Conservation (phyloP, 192 early-diverging fungal genomes). For the Lunasporangiospora selenospora region DNA sequence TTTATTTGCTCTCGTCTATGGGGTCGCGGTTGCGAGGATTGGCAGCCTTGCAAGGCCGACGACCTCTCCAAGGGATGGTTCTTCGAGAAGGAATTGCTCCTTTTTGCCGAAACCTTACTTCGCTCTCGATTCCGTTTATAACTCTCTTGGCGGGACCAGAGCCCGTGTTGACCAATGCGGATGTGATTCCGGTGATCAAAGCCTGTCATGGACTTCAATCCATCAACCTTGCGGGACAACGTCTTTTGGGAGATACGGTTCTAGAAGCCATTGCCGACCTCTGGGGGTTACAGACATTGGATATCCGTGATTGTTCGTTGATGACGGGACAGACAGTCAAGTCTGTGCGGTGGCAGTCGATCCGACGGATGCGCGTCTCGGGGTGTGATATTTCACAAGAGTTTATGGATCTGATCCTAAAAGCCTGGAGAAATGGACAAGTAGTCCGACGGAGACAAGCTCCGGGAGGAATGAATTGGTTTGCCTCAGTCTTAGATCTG, state of each 20-base stretch:
- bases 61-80: constrained; percentile 28
- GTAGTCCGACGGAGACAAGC: not conserved
- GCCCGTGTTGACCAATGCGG: constrained; percentile 26
- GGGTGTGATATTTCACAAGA: constrained; percentile 42
- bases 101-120: constrained; percentile 28
- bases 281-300: constrained; percentile 36
- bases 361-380: constrained; percentile 36
- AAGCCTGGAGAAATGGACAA: constrained; percentile 28
- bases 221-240: constrained; percentile 30
- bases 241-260: constrained; percentile 25
- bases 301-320: constrained; percentile 29
- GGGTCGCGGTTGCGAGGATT: constrained; percentile 28
- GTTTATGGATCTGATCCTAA: constrained; percentile 40
- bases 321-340: constrained; percentile 35
- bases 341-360: constrained; percentile 40
- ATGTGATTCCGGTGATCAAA: constrained; percentile 44
- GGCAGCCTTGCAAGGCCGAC: constrained; percentile 32
- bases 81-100: constrained; percentile 35
- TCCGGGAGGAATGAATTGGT: not conserved
- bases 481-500: constrained; percentile 32
- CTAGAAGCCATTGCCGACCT: constrained; percentile 32
- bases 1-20: constrained; percentile 28
- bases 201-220: constrained; percentile 33
- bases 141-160: constrained; percentile 31
- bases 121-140: constrained; percentile 41